Conservation (phyloP, 164 flowering plant species). For the Amborella trichopoda region DNA sequence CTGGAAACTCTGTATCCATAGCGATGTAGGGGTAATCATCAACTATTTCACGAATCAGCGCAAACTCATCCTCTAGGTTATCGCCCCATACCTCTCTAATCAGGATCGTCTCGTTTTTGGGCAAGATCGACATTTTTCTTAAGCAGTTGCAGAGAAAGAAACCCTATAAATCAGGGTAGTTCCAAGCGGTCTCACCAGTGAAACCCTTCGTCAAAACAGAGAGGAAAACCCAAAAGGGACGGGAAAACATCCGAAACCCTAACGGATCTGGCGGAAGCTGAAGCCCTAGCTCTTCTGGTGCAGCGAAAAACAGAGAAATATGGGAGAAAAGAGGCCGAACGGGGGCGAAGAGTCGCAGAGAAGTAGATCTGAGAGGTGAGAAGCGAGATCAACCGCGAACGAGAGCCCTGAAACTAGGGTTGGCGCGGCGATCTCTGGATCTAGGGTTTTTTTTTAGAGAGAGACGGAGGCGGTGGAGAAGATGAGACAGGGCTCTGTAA, state of each 20-base stretch:
- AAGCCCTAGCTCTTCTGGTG: conserved; percentile 6
- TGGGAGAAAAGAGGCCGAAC: background rate
- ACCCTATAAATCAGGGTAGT: background rate
- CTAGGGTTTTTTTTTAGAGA: no score
- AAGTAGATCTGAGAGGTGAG: background rate
- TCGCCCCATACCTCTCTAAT: conserved; percentile 38
- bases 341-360: background rate
- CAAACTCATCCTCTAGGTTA: conserved; percentile 31
- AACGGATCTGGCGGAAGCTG: background rate
- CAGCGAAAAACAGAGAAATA: background rate
- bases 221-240: background rate
- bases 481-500: no score
- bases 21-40: conserved; percentile 41
- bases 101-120: conserved; percentile 23
- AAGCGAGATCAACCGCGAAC: no score
- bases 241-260: background rate
- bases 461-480: no score
- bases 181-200: background rate
- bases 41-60: conserved; percentile 28
- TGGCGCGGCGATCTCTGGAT: no score
- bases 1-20: conserved; percentile 37
- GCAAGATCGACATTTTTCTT: conserved; percentile 17
- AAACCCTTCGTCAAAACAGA: background rate
- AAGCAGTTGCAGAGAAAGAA: background rate
- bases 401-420: no score